A percentile compares a stretch with the other conserved stretches of the same genome.
Evolutionary conservation across 331 rosid species (phyloP).

Genomic region (Quercus lobata): DNA sequence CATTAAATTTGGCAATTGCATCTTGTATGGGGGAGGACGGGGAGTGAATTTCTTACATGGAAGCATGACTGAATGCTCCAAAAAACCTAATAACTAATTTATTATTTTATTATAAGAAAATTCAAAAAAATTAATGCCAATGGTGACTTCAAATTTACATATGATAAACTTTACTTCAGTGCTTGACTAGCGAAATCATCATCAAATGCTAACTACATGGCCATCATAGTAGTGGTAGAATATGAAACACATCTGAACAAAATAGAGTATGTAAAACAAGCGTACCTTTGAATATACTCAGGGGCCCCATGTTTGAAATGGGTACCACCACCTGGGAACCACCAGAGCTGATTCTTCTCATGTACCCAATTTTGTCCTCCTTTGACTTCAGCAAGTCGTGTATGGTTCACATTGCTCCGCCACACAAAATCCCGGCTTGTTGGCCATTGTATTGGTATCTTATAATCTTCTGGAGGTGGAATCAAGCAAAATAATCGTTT

Average conservation of each 20-base stretch:
- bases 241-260: background rate
- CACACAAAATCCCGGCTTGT: slow-evolving; percentile 88
- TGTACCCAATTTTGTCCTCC: slow-evolving; percentile 99
- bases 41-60: background rate
- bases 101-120: background rate
- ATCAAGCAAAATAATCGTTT: slow-evolving; percentile 80
- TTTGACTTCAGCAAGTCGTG: slow-evolving; percentile 85
- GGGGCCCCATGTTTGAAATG: slow-evolving; percentile 94
- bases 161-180: background rate
- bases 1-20: too few relatives aligned
- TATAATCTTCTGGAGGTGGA: slow-evolving; percentile 81
- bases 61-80: background rate
- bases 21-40: too few relatives aligned
- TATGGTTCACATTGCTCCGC: slow-evolving; percentile 91
- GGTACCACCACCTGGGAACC: slow-evolving; percentile 99
- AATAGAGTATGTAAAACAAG: background rate
- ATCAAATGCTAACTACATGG: background rate
- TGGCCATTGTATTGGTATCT: slow-evolving; percentile 86
- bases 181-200: background rate
- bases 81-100: background rate
- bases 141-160: background rate
- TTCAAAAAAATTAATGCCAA: background rate
- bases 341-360: slow-evolving; percentile 72
- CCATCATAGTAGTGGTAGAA: background rate
- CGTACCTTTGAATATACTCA: slow-evolving; percentile 75